phyloP scores from a whole-genome alignment of 179 eudicot genomes.

The Corrigiola litoralis region DNA sequence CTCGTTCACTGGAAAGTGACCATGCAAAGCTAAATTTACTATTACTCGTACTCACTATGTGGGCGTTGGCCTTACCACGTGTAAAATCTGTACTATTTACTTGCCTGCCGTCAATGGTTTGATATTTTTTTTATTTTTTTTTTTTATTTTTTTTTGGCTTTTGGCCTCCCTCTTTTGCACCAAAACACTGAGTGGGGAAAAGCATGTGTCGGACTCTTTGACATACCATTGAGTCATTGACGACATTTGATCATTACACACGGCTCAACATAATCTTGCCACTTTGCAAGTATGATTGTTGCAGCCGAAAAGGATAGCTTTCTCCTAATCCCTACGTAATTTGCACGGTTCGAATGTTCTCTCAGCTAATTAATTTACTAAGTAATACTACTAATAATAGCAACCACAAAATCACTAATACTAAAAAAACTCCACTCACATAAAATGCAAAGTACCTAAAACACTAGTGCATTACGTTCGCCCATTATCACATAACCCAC shows the following conservation, averaged over 20 bases:
- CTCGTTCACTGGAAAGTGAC: too few relatives aligned
- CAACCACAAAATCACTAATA: too few relatives aligned
- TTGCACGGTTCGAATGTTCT: constrained; percentile 13
- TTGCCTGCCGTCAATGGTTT: too few relatives aligned
- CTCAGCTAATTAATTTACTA: not conserved
- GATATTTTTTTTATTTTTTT: not conserved
- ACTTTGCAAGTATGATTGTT: constrained; percentile 1
- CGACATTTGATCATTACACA: constrained; percentile 20
- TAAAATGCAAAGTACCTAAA: too few relatives aligned
- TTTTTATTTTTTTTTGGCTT: not conserved
- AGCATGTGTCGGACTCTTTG: constrained; percentile 9
- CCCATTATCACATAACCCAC: not conserved
- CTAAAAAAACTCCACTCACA: too few relatives aligned
- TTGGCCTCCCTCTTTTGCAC: not conserved
- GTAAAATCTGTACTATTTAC: too few relatives aligned
- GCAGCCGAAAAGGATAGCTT: not conserved
- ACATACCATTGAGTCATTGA: constrained; percentile 5
- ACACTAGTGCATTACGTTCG: not conserved
- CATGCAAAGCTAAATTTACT: too few relatives aligned
- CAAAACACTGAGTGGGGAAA: not conserved
- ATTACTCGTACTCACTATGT: too few relatives aligned
- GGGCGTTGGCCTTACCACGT: too few relatives aligned
- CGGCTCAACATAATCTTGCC: constrained; percentile 1
- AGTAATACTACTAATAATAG: not conserved
- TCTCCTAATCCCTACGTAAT: constrained; percentile 13